Conservation (phyloP, 169 alveolate genomes). For the Plasmodium chabaudi region DNA sequence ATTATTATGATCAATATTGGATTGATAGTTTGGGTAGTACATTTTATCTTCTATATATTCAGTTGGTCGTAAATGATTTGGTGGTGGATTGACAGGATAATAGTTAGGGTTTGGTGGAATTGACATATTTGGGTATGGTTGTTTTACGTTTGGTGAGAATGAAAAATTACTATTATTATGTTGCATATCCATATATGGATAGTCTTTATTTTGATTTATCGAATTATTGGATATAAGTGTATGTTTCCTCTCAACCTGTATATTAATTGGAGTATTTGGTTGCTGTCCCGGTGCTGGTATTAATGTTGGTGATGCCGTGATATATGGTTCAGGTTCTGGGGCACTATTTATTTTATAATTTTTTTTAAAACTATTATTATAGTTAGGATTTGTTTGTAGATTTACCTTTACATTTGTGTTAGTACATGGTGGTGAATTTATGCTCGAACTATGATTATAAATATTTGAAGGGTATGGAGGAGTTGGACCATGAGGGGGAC, state of each 20-base stretch:
- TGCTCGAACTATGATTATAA: too few species aligned
- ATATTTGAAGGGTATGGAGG: too few species aligned
- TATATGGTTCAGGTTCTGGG: slow-evolving; percentile 12
- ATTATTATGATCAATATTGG: slow-evolving; percentile 17
- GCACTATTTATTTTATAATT: slow-evolving; percentile 38
- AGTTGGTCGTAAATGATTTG: slow-evolving; percentile 11
- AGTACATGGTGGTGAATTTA: slow-evolving; percentile 1
- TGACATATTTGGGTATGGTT: slow-evolving; percentile 11
- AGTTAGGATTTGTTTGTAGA: slow-evolving; percentile 17
- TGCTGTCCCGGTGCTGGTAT: slow-evolving; percentile 33
- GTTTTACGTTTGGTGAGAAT: slow-evolving; percentile 4
- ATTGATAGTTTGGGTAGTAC: slow-evolving; percentile 20
- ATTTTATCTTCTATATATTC: slow-evolving; percentile 33
- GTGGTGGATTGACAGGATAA: slow-evolving; percentile 16
- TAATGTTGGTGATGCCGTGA: slow-evolving; percentile 14
- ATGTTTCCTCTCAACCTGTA: slow-evolving; percentile 25
- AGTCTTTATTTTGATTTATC: slow-evolving; percentile 24
- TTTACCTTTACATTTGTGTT: slow-evolving; percentile 26
- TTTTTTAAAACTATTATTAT: slow-evolving; percentile 26
- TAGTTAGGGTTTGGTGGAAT: slow-evolving; percentile 10
- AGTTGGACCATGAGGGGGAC: too few species aligned
- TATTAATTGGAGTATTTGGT: slow-evolving; percentile 13
- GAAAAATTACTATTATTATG: slow-evolving; percentile 10
- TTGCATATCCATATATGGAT: slow-evolving; percentile 19
- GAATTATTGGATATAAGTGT: slow-evolving; percentile 17